Conservation (phyloP, 306 rosid genomes). For the Trifolium subterraneum region DNA sequence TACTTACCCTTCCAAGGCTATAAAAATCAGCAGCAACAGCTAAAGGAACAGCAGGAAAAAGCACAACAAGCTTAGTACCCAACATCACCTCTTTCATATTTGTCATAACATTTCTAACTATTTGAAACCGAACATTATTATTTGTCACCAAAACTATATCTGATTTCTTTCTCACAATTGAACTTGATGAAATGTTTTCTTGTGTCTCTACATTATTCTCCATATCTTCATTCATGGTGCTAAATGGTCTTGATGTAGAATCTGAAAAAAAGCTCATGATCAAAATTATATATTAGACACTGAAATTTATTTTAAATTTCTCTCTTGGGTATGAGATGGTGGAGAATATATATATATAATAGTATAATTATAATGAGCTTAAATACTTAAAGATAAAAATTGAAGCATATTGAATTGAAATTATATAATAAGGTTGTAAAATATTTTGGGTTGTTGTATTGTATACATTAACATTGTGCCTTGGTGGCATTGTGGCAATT, state of each 20-base stretch:
- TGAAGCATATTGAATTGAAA: neutral
- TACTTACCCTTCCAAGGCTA: constrained; percentile 72
- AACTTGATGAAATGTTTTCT: constrained; percentile 25
- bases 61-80: constrained; percentile 84
- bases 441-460: constrained; percentile 17
- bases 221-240: constrained; percentile 36
- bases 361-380: neutral
- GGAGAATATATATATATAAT: constrained; percentile 27
- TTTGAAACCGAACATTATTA: constrained; percentile 40
- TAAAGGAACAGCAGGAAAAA: constrained; percentile 79
- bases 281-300: neutral
- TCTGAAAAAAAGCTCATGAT: neutral
- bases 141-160: constrained; percentile 54
- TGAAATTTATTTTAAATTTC: neutral
- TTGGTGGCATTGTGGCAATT: constrained; percentile 33
- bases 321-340: neutral
- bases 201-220: constrained; percentile 45
- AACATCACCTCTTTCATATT: constrained; percentile 65
- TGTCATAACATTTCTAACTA: constrained; percentile 51
- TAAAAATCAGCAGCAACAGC: constrained; percentile 65
- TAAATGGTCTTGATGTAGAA: constrained; percentile 19
- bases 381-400: constrained; percentile 27
- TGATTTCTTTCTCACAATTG: constrained; percentile 65
- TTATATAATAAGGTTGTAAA: constrained; percentile 4
- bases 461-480: constrained; percentile 25